A percentile compares a stretch with the other conserved stretches of the same genome.
These are phyloP conservation scores for Neurospora sp. DNA, from an alignment of 495 filamentous ascomycete genomes.

Conservation along the genomic window DNA sequence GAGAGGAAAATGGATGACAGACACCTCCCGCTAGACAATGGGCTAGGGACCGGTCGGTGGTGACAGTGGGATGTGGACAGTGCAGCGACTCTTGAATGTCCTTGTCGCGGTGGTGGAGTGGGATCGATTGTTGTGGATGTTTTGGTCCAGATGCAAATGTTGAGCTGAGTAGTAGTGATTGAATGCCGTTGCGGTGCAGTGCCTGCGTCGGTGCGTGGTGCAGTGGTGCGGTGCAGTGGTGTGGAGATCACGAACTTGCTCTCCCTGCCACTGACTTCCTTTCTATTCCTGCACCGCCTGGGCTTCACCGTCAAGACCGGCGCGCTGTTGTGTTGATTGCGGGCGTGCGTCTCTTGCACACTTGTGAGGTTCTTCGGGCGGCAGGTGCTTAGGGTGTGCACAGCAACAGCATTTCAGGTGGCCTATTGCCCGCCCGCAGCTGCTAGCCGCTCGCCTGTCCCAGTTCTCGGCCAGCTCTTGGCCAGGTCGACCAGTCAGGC, in stretches of 20 bases:
- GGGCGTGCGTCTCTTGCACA: background rate
- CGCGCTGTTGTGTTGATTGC: conserved; percentile 9
- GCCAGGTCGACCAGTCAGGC: background rate
- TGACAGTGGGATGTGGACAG: background rate
- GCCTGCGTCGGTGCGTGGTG: background rate
- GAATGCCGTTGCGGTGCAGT: background rate
- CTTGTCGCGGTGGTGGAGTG: background rate
- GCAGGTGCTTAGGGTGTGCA: background rate
- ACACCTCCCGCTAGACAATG: background rate
- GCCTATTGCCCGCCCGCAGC: background rate
- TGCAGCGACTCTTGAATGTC: background rate
- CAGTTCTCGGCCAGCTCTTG: background rate
- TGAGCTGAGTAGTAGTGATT: background rate
- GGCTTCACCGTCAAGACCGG: background rate
- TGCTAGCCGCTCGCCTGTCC: conserved; percentile 14
- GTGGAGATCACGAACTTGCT: background rate
- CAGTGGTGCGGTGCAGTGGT: background rate
- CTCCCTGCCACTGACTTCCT: background rate
- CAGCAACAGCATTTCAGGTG: background rate
- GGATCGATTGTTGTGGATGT: background rate
- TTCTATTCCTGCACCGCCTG: background rate
- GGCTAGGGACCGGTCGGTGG: background rate
- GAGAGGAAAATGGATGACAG: background rate
- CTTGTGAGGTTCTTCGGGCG: background rate
- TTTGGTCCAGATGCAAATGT: background rate